Percentiles rank a stretch among this genome's conserved stretches.
phyloP scores from a whole-genome alignment of 768 basidiomycete species.

The Lactifluus piperatus region DNA sequence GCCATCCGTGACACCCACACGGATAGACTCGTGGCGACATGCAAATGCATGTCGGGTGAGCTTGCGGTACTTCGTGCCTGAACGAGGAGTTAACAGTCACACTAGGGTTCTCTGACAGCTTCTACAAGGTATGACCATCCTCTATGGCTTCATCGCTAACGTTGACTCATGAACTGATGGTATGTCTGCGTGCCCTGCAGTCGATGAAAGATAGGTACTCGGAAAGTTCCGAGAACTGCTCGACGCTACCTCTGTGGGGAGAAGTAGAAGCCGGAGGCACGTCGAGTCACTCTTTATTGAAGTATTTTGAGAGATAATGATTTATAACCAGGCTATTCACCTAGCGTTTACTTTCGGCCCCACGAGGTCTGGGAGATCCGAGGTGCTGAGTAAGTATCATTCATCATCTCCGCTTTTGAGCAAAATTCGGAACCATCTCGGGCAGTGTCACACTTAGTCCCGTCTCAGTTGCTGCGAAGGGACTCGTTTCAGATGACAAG shows the following conservation, averaged over 20 bases:
- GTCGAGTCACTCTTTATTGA: conserved; percentile 6
- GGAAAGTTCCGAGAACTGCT: conserved; percentile 48
- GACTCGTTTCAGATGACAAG: conserved; percentile 44
- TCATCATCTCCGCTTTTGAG: not conserved
- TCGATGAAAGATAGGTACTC: conserved; percentile 57
- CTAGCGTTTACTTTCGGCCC: conserved; percentile 63
- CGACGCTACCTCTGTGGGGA: conserved; percentile 43
- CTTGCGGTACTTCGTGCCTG: conserved; percentile 2
- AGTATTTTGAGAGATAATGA: not conserved
- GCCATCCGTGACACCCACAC: conserved; percentile 60
- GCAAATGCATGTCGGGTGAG: conserved; percentile 85
- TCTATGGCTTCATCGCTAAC: not conserved
- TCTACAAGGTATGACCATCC: conserved; percentile 53
- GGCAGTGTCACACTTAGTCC: conserved; percentile 74
- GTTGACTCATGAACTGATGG: not conserved
- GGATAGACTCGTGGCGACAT: conserved; percentile 64
- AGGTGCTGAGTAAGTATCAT: conserved; percentile 50
- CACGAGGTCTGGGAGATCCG: conserved; percentile 85
- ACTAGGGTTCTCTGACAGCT: conserved; percentile 74
- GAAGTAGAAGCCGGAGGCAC: conserved; percentile 55
- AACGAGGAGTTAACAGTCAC: not conserved
- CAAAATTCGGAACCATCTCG: conserved; percentile 6
- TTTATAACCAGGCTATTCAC: conserved; percentile 42
- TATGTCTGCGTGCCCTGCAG: conserved; percentile 27
- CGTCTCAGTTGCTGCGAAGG: conserved; percentile 70